Evolutionary conservation across 2,329 filamentous ascomycete species (phyloP).

Genomic region (Simplicillium aogashimaense): DNA sequence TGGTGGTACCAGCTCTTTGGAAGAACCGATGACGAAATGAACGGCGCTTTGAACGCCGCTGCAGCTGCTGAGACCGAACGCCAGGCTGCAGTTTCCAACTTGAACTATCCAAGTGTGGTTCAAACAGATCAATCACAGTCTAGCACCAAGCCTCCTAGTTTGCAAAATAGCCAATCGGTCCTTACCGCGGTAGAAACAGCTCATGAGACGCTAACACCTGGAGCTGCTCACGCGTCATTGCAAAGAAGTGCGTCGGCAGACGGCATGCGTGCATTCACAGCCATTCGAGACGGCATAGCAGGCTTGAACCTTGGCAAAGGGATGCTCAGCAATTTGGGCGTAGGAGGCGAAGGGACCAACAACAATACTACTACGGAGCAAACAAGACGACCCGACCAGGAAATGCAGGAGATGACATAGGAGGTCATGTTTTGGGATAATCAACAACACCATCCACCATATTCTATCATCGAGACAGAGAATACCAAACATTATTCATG

Average conservation of each 20-base stretch:
- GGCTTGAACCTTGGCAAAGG: constrained; percentile 38
- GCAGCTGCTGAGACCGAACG: constrained; percentile 37
- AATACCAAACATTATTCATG: constrained; percentile 12
- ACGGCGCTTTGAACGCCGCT: constrained; percentile 50
- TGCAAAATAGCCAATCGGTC: constrained; percentile 38
- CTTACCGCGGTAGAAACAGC: constrained; percentile 50
- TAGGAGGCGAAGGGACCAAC: constrained; percentile 13
- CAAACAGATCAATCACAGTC: constrained; percentile 13
- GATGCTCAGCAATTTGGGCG: constrained; percentile 24
- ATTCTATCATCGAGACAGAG: constrained; percentile 20
- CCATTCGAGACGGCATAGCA: constrained; percentile 37
- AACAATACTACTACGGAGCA: constrained; percentile 4
- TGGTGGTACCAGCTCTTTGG: constrained; percentile 94
- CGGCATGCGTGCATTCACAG: constrained; percentile 30
- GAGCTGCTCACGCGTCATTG: constrained; percentile 22
- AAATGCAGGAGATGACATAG: constrained; percentile 37
- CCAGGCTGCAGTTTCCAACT: constrained; percentile 23
- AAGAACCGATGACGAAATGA: constrained; percentile 87
- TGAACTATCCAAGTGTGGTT: constrained; percentile 18
- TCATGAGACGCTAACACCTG: constrained; percentile 38
- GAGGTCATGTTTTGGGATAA: constrained; percentile 22
- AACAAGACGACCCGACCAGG: constrained; percentile 23
- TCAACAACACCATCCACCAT: constrained; percentile 18
- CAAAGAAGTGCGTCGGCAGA: constrained; percentile 36
- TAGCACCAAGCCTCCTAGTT: constrained; percentile 27